Conservation (phyloP, 352 stramenopile species). For the Globisporangium polare region DNA sequence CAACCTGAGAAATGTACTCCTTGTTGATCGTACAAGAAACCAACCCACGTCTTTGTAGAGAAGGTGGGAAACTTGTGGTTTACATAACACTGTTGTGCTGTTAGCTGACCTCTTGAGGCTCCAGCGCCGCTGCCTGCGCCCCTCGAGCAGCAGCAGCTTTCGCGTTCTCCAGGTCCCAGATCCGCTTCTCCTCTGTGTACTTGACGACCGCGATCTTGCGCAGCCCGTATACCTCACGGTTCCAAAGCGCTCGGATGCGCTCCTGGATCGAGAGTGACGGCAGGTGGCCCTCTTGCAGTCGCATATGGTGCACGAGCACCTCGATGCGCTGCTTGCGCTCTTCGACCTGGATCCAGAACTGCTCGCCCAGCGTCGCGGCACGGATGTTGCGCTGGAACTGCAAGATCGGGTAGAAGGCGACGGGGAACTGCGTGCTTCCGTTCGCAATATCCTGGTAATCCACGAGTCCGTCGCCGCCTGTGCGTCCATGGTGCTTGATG, state of each 20-base stretch:
- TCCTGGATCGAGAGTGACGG: conserved; percentile 33
- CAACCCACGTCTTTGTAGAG: neutral
- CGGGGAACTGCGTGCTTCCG: conserved; percentile 48
- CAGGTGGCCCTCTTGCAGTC: conserved; percentile 45
- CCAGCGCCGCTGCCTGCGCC: neutral
- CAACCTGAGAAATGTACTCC: neutral
- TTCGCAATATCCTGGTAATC: conserved; percentile 56
- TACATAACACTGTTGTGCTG: neutral
- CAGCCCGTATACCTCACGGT: conserved; percentile 22
- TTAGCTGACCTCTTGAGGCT: conserved; percentile 4
- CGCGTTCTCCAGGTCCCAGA: conserved; percentile 12
- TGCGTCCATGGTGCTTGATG: conserved; percentile 17
- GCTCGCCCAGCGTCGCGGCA: conserved; percentile 37
- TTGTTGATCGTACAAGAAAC: neutral
- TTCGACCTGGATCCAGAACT: conserved; percentile 37
- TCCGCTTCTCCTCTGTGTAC: conserved; percentile 33
- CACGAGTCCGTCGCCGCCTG: conserved; percentile 32
- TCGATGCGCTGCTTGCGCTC: conserved; percentile 41
- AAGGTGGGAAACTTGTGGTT: neutral
- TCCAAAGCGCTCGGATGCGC: conserved; percentile 28
- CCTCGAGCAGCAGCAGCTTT: conserved; percentile 12
- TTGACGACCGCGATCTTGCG: conserved; percentile 42
- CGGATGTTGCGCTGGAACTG: conserved; percentile 65
- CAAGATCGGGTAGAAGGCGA: conserved; percentile 63
- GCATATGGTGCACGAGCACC: conserved; percentile 58